Evolutionary conservation across 2,329 filamentous ascomycete species (phyloP).

Genomic region (Colletotrichum cordylinicola): DNA sequence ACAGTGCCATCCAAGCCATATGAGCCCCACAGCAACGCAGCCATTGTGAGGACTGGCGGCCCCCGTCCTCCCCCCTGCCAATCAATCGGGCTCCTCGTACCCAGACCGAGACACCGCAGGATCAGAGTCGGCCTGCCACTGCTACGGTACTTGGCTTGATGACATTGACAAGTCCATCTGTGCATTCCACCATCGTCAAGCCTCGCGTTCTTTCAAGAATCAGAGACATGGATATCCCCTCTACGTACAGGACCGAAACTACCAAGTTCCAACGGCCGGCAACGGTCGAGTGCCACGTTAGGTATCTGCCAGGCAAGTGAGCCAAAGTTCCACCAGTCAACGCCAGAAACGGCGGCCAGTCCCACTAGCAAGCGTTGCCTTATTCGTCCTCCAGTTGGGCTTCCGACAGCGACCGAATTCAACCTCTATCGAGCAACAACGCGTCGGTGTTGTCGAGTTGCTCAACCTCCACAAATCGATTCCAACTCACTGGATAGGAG

Average conservation of each 20-base stretch:
- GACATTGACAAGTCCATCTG: conserved; percentile 8
- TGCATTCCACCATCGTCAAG: not conserved
- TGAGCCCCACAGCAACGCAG: not conserved
- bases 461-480: not conserved
- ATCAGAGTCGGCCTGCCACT: not conserved
- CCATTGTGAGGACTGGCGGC: not conserved
- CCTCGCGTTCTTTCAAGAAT: not conserved
- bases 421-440: not conserved
- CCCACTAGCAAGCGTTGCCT: not conserved
- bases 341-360: conserved; percentile 4
- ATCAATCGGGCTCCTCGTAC: not conserved
- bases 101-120: not conserved
- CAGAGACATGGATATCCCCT: not conserved
- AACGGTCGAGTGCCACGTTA: not conserved
- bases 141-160: not conserved
- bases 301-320: not conserved
- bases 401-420: not conserved
- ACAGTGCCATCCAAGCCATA: not conserved
- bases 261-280: not conserved
- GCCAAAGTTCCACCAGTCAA: not conserved
- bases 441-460: not conserved
- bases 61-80: not conserved
- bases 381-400: not conserved
- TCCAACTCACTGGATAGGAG: not conserved
- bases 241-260: not conserved